These are phyloP conservation scores for Trichoderma citrinoviride DNA, from an alignment of 2,329 filamentous ascomycete species.

Conservation along the genomic window DNA sequence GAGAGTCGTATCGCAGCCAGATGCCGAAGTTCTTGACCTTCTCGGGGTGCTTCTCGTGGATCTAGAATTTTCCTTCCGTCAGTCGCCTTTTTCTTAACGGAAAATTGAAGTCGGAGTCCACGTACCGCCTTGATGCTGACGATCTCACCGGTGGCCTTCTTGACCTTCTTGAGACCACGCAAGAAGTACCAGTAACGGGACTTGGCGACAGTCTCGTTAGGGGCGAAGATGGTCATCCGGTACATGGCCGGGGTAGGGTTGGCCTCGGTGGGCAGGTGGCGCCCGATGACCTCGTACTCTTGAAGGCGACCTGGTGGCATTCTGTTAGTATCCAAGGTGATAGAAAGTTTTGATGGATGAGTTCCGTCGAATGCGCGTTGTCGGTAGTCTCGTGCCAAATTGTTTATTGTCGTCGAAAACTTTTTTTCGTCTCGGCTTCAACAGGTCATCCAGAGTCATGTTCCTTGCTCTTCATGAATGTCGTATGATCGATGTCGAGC, in stretches of 20 bases:
- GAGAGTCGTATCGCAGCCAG: slow-evolving; percentile 99
- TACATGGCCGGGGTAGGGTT: slow-evolving; percentile 98
- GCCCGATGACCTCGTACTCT: slow-evolving; percentile 99
- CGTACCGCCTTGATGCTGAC: slow-evolving; percentile 90
- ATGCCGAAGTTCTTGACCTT: slow-evolving; percentile 99
- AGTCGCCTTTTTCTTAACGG: not conserved
- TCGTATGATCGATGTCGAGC: not conserved
- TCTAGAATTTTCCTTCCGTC: slow-evolving; percentile 51
- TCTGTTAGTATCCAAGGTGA: slow-evolving; percentile 33
- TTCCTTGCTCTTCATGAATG: not conserved
- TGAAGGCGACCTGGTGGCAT: slow-evolving; percentile 82
- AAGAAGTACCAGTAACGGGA: slow-evolving; percentile 99
- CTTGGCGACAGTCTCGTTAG: slow-evolving; percentile 97
- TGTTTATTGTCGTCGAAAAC: not conserved
- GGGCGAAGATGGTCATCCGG: slow-evolving; percentile 99
- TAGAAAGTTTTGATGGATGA: not conserved
- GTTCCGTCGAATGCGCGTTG: slow-evolving; percentile 13
- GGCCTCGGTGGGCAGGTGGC: slow-evolving; percentile 95
- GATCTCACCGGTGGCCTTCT: slow-evolving; percentile 99
- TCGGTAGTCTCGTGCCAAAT: slow-evolving; percentile 1
- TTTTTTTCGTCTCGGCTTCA: not conserved
- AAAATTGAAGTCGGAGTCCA: not conserved
- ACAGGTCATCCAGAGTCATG: not conserved
- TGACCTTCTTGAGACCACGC: slow-evolving; percentile 98
- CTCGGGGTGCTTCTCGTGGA: slow-evolving; percentile 97